Conservation (phyloP, 768 basidiomycete species). For the Ramaria sp. region DNA sequence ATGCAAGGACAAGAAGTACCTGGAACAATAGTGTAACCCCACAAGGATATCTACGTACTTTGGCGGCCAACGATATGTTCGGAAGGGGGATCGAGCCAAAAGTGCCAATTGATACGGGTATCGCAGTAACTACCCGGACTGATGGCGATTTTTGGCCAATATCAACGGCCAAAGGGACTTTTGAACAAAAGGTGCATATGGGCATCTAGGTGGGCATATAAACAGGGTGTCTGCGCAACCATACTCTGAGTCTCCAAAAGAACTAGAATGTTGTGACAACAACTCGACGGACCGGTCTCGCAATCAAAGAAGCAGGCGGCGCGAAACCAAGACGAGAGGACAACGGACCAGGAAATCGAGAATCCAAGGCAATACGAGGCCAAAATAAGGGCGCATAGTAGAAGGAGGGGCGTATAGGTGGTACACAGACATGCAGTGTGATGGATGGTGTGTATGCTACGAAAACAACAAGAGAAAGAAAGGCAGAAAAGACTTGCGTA, state of each 20-base stretch:
- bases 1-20: too few species aligned
- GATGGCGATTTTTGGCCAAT: too few species aligned
- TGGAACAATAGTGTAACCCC: too few species aligned
- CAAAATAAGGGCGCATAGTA: neutral
- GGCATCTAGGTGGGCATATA: constrained; percentile 3
- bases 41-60: too few species aligned
- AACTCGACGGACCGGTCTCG: neutral
- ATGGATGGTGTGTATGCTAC: constrained; percentile 8
- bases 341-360: neutral
- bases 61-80: too few species aligned
- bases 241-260: neutral
- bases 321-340: constrained; percentile 1
- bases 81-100: too few species aligned
- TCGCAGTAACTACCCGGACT: too few species aligned
- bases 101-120: too few species aligned
- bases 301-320: neutral
- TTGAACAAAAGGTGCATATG: neutral
- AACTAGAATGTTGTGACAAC: neutral
- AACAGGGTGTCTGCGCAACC: neutral
- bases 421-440: neutral
- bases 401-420: neutral
- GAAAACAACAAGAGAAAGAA: constrained; percentile 7
- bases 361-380: neutral
- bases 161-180: too few species aligned
- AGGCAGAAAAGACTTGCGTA: constrained; percentile 4